Percentiles rank a stretch among this genome's conserved stretches.
phyloP scores from a whole-genome alignment of 495 filamentous ascomycete genomes.

The Aspergillus sclerotioniger region DNA sequence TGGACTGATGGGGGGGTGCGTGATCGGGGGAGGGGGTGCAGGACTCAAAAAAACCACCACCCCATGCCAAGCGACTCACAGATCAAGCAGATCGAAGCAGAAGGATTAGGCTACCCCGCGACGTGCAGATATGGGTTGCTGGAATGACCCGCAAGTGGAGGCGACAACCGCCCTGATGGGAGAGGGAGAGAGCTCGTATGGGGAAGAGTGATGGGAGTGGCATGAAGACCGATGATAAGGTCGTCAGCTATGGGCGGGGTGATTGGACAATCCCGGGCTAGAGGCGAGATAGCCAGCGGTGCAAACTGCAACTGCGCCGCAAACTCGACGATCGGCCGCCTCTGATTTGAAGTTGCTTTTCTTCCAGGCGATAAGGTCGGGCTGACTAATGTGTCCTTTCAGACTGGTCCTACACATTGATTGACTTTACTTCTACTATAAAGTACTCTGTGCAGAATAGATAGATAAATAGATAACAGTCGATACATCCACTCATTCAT shows the following conservation, averaged over 20 bases:
- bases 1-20: too few species aligned
- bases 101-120: slow-evolving; percentile 11
- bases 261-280: slow-evolving; percentile 7
- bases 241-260: not conserved
- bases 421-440: too few species aligned
- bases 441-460: too few species aligned
- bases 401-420: too few species aligned
- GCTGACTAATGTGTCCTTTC: slow-evolving; percentile 4
- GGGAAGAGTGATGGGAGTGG: not conserved
- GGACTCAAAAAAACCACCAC: too few species aligned
- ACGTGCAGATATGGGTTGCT: slow-evolving; percentile 3
- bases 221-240: slow-evolving; percentile 9
- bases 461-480: too few species aligned
- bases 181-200: not conserved
- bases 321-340: slow-evolving; percentile 6
- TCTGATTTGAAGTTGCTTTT: not conserved
- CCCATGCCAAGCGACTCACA: slow-evolving; percentile 5
- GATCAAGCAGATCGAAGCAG: slow-evolving; percentile 11
- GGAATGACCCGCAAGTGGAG: slow-evolving; percentile 24
- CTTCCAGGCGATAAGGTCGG: not conserved
- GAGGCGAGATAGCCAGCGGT: slow-evolving; percentile 5
- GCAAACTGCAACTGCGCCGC: not conserved
- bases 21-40: not conserved
- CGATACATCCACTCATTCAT: too few species aligned
- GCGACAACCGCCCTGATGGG: slow-evolving; percentile 14